Evolutionary conservation across 345 rosid species (phyloP).

Genomic region (Luvunga scandens): DNA sequence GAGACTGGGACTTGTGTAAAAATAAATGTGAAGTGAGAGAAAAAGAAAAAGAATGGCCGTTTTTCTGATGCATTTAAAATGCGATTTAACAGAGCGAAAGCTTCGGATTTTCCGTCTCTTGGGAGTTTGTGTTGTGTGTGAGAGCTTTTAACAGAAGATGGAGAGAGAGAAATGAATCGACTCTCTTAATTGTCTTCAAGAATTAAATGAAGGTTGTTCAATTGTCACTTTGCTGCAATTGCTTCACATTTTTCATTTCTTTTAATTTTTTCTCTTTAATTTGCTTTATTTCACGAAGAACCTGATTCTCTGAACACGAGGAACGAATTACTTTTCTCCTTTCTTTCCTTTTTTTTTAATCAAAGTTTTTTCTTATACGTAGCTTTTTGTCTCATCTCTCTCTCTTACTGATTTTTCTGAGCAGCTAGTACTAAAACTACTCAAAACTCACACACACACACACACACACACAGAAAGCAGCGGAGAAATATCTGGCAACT

Average conservation of each 20-base stretch:
- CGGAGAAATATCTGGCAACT: slow-evolving; percentile 31
- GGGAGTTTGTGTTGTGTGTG: slow-evolving; percentile 24
- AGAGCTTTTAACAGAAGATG: slow-evolving; percentile 16
- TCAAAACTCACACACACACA: slow-evolving; percentile 1
- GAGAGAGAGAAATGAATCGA: neutral
- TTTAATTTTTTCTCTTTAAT: neutral
- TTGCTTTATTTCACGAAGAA: slow-evolving; percentile 60
- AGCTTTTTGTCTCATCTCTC: slow-evolving; percentile 22
- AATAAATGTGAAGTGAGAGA: neutral
- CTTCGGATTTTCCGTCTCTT: slow-evolving; percentile 51
- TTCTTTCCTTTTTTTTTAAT: neutral
- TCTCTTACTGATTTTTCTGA: neutral
- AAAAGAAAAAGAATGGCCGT: slow-evolving; percentile 16
- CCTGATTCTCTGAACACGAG: slow-evolving; percentile 85
- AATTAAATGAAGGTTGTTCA: neutral
- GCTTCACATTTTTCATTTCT: neutral
- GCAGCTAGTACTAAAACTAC: neutral
- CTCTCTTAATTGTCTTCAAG: neutral
- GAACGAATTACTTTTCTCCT: slow-evolving; percentile 44
- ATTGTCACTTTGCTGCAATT: neutral
- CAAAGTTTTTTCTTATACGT: neutral
- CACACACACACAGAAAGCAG: slow-evolving; percentile 14
- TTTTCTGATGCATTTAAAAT: slow-evolving; percentile 34
- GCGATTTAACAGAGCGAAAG: slow-evolving; percentile 29
- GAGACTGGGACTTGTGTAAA: slow-evolving; percentile 6